Evolutionary conservation across 352 stramenopile species (phyloP).

Genomic region (Phytophthora nicotianae): DNA sequence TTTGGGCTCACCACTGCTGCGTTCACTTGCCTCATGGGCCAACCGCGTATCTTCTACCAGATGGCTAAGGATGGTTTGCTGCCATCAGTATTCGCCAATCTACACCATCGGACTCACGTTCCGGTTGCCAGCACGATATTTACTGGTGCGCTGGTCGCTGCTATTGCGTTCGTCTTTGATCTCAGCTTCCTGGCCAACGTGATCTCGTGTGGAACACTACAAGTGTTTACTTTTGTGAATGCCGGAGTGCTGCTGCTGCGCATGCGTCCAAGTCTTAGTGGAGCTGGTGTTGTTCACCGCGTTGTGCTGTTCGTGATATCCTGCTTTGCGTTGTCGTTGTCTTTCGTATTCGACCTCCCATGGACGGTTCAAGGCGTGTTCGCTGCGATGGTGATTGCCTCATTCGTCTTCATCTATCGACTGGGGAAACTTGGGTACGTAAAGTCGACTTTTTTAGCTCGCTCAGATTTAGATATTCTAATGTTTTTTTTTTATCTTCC

Average conservation of each 20-base stretch:
- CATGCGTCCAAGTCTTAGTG: slow-evolving; percentile 54
- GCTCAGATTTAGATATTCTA: not conserved
- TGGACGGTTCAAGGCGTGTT: slow-evolving; percentile 50
- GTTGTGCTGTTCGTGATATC: slow-evolving; percentile 68
- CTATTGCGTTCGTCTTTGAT: slow-evolving; percentile 89
- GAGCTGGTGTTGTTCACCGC: slow-evolving; percentile 46
- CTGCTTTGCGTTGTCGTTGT: slow-evolving; percentile 67
- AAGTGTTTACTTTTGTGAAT: slow-evolving; percentile 95
- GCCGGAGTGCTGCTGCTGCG: slow-evolving; percentile 88
- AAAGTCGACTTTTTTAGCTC: not conserved
- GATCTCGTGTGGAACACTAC: slow-evolving; percentile 91
- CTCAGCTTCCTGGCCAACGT: slow-evolving; percentile 92
- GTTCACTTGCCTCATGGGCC: slow-evolving; percentile 93
- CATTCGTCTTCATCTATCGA: slow-evolving; percentile 59
- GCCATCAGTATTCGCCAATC: slow-evolving; percentile 62
- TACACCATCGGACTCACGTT: slow-evolving; percentile 69
- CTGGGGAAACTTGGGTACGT: slow-evolving; percentile 64
- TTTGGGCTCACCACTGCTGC: slow-evolving; percentile 91
- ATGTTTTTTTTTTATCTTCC: not conserved
- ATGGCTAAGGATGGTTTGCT: slow-evolving; percentile 89
- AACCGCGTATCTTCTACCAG: slow-evolving; percentile 93
- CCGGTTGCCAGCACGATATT: slow-evolving; percentile 88
- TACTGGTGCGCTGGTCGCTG: slow-evolving; percentile 79
- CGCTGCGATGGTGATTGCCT: slow-evolving; percentile 36
- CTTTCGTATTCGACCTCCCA: slow-evolving; percentile 69